Evolutionary conservation across 1,284 basidiomycete genomes (phyloP).

Genomic region (Rhizopogon hawkerae): DNA sequence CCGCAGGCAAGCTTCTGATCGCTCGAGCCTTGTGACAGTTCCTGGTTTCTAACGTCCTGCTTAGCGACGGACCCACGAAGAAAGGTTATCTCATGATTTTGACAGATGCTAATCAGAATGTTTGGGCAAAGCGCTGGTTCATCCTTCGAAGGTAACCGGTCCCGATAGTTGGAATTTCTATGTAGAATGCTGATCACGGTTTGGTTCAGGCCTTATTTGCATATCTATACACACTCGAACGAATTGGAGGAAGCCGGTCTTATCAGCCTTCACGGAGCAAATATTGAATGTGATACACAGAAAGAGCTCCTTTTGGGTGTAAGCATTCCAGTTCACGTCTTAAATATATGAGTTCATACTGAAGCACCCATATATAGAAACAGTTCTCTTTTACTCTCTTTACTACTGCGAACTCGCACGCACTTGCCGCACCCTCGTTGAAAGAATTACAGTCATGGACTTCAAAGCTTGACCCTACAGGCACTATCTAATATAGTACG

Average conservation of each 20-base stretch:
- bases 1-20: slow-evolving; percentile 44
- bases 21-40: neutral
- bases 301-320: slow-evolving; percentile 84
- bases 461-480: slow-evolving; percentile 71
- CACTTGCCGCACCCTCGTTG: slow-evolving; percentile 67
- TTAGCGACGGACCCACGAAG: slow-evolving; percentile 76
- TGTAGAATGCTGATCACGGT: slow-evolving; percentile 1
- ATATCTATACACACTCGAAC: slow-evolving; percentile 74
- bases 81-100: slow-evolving; percentile 77
- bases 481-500: slow-evolving; percentile 36
- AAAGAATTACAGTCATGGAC: slow-evolving; percentile 83
- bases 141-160: slow-evolving; percentile 70
- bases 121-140: slow-evolving; percentile 83
- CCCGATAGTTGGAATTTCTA: neutral
- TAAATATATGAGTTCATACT: slow-evolving; percentile 3
- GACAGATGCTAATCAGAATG: slow-evolving; percentile 67
- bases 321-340: slow-evolving; percentile 25
- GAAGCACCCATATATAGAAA: slow-evolving; percentile 42
- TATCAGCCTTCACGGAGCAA: slow-evolving; percentile 78
- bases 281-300: slow-evolving; percentile 79
- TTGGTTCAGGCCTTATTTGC: slow-evolving; percentile 71
- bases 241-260: slow-evolving; percentile 80
- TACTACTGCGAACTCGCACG: slow-evolving; percentile 84
- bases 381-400: slow-evolving; percentile 81
- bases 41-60: slow-evolving; percentile 4